Evolutionary conservation across 306 rosid species (phyloP), one percentile per base, ranked within the genome.

Genomic region (Luffa acutangula): DNA sequence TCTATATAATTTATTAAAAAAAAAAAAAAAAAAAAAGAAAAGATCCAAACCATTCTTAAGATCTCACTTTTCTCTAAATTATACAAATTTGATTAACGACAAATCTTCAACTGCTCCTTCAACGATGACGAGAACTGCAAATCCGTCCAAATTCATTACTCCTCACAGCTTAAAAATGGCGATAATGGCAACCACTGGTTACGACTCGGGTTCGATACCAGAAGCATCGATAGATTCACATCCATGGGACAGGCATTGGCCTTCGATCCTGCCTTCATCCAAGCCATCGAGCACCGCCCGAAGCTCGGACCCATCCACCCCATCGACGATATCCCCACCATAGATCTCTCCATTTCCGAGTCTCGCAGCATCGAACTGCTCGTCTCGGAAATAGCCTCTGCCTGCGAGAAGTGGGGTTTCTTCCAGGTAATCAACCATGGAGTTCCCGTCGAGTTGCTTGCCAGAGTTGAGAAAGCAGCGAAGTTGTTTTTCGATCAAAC

Each of bases 341-440:
- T 93, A 2, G 89, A 91, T 73, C 92, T 93, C 77, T 87, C 97
- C 59, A 49, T 59, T 41, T 34, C 71, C 52, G 62, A 46, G 11
- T 53, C 39, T 21, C 69, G 43, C 37, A 75, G 14, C 41, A 59
- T 66, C 52, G 63, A 37, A 14, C 75, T 71, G 11, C 66, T 91
- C 0, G 77, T 86, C 36, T 65, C 87, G 0, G 62, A 89, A 73
- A 87, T 94, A 21, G 92, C 90, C 54, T 78, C 77, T 5, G 97
- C 97, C 0, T 89, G 98, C 81, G 81, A 87, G 80, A 79, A 74
- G 0, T 95, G 93, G 97, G 97, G 98, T 14, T 95, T 95, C 75
- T 95, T 95, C 74, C 97, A 93, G 57, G 94, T 90, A 31, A 80
- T 87, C 45, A 92, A 92, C 64, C 98, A 92, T 80, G 90, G 91